Conservation (phyloP, 2,329 filamentous ascomycete genomes). For the Alternaria conjuncta region DNA sequence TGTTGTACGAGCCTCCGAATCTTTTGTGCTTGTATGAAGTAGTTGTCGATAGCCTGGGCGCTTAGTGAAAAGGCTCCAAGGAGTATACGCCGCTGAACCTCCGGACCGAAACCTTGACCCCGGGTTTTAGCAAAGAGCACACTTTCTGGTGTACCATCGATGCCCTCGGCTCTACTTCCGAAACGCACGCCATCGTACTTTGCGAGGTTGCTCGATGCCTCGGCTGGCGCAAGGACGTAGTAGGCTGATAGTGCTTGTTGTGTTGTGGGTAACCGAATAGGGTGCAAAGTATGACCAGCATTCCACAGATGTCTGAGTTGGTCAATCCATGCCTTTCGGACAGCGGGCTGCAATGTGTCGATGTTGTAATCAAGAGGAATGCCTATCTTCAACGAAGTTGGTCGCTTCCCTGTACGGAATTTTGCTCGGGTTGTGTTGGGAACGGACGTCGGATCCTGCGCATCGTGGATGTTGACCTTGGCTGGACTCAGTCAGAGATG, state of each 20-base stretch:
- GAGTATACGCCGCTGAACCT: slow-evolving; percentile 86
- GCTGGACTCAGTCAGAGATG: slow-evolving; percentile 41
- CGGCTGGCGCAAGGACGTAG: slow-evolving; percentile 92
- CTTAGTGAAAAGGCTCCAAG: slow-evolving; percentile 90
- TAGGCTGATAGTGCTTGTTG: slow-evolving; percentile 88
- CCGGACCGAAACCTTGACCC: slow-evolving; percentile 76
- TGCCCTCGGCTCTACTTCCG: slow-evolving; percentile 64
- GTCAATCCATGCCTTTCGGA: slow-evolving; percentile 73
- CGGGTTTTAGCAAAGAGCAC: slow-evolving; percentile 74
- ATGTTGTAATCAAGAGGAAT: slow-evolving; percentile 85
- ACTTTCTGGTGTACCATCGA: slow-evolving; percentile 62
- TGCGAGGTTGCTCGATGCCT: slow-evolving; percentile 93
- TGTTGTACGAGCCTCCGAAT: slow-evolving; percentile 81
- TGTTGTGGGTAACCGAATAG: slow-evolving; percentile 82
- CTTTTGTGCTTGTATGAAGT: slow-evolving; percentile 92
- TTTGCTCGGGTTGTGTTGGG: slow-evolving; percentile 61
- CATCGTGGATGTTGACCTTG: slow-evolving; percentile 66
- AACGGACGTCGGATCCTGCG: slow-evolving; percentile 77
- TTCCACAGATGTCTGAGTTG: slow-evolving; percentile 66
- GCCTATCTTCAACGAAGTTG: slow-evolving; percentile 55
- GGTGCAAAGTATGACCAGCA: slow-evolving; percentile 73
- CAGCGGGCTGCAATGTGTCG: slow-evolving; percentile 71
- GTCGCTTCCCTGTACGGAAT: slow-evolving; percentile 4
- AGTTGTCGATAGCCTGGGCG: slow-evolving; percentile 91
- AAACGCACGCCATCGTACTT: slow-evolving; percentile 98